Base-by-base conservation (phyloP, 2,329 filamentous ascomycete species). In the Claviceps digitariae region DNA sequence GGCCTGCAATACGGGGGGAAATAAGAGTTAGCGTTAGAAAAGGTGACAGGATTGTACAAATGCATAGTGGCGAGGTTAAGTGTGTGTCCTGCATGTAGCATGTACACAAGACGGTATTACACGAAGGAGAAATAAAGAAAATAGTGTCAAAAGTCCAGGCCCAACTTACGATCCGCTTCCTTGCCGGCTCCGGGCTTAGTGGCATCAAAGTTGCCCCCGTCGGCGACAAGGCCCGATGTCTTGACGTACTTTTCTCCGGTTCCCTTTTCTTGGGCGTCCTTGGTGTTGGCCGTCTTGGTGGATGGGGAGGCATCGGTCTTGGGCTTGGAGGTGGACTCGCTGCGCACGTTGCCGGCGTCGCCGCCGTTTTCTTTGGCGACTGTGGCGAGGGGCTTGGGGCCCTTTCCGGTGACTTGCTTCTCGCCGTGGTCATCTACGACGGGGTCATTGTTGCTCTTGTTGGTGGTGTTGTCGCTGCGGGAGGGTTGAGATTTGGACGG, bases 201-300 rank as follows among this genome's bases (percentile, higher is more conserved):
- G 4, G 78, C 81, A 60, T 86, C 83, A 62, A 86, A 85, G 59
- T 86, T 74, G 6, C 83, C 83, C 0, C 83, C 83, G 41, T 87
- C 82, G 17, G 81, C 79, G 36, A 71, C 67, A 29, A 85, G 64
- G 0, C 83, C 83, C 1, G 72, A 74, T 23, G 74, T 75, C 66
- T 75, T 78, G 57, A 83, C 72, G 55, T 77, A 77, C 60, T 77
- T 62, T 63, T 81, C 76, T 7, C 79, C 79, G 0, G 76, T 80
- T 1, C 74, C 76, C 56, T 74, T 67, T 12, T 57, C 58, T 21
- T 50, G 12, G 12, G 29, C 20, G 45, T 60, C 59, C 2, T 62
- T 56, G 25, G 63, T 60, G 52, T n/a, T 21, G 17, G 13, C 58
- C 50, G 38, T 56, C 53, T 20, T 34, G 4, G n/a, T 7, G 25